Conservation (phyloP, 169 alveolate species). For the Plasmodium gonderi region DNA sequence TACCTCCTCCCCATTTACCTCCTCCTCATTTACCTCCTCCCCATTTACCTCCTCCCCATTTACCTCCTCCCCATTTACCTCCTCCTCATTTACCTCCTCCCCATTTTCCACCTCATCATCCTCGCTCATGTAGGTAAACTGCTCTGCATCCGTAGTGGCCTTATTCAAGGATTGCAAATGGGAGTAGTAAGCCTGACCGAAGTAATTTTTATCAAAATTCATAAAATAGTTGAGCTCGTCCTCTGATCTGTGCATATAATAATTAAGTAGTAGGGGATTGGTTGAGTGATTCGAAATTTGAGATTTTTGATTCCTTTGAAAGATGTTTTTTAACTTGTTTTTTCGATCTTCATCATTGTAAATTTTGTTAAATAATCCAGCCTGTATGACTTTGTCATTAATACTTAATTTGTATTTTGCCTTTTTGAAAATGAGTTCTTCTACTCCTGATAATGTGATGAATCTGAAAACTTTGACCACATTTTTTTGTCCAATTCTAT, state of each 20-base stretch:
- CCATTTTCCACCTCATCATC: slow-evolving; percentile 7
- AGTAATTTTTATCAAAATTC: slow-evolving; percentile 25
- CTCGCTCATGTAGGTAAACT: slow-evolving; percentile 61
- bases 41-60: background rate
- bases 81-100: background rate
- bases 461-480: slow-evolving; percentile 92
- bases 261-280: slow-evolving; percentile 27
- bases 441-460: slow-evolving; percentile 90
- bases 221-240: slow-evolving; percentile 34
- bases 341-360: slow-evolving; percentile 63
- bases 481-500: slow-evolving; percentile 93
- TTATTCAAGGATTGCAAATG: background rate
- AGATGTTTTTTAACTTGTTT: slow-evolving; percentile 37
- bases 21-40: background rate
- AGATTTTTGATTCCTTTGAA: slow-evolving; percentile 36
- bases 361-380: slow-evolving; percentile 91
- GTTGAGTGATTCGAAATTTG: slow-evolving; percentile 21
- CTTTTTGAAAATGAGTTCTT: slow-evolving; percentile 90
- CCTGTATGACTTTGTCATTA: slow-evolving; percentile 93
- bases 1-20: background rate
- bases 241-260: slow-evolving; percentile 41
- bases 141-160: background rate
- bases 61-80: background rate
- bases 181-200: slow-evolving; percentile 6
- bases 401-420: slow-evolving; percentile 93